phyloP scores from a whole-genome alignment of 495 filamentous ascomycete species.

The Hapsidospora chrysogenum region DNA sequence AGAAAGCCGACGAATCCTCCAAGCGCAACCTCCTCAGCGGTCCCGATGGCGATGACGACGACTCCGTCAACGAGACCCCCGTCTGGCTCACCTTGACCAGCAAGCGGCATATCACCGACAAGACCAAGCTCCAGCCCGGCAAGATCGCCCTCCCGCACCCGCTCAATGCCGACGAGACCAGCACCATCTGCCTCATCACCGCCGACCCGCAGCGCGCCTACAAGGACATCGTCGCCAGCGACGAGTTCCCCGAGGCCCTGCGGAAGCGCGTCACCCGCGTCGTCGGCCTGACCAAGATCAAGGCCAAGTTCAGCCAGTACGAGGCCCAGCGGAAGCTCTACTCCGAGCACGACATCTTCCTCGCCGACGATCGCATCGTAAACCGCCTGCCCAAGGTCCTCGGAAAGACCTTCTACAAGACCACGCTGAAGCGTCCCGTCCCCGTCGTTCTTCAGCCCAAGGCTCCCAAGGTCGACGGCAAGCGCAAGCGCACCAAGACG shows the following conservation, averaged over 20 bases:
- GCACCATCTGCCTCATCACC: slow-evolving; percentile 63
- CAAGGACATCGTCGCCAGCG: slow-evolving; percentile 68
- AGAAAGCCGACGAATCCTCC: slow-evolving; percentile 34
- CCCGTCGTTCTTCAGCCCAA: slow-evolving; percentile 56
- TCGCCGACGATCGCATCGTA: slow-evolving; percentile 71
- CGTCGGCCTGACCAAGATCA: slow-evolving; percentile 68
- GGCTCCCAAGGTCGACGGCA: slow-evolving; percentile 47
- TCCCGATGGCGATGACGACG: slow-evolving; percentile 38
- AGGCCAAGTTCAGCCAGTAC: slow-evolving; percentile 70
- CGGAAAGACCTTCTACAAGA: slow-evolving; percentile 77
- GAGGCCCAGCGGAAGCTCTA: slow-evolving; percentile 75
- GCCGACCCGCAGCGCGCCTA: slow-evolving; percentile 69
- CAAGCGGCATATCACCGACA: slow-evolving; percentile 71
- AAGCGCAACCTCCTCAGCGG: slow-evolving; percentile 55
- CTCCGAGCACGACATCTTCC: slow-evolving; percentile 69
- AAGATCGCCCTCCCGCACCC: slow-evolving; percentile 48
- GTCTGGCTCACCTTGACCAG: slow-evolving; percentile 79
- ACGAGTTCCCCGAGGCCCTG: slow-evolving; percentile 57
- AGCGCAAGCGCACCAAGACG: slow-evolving; percentile 38
- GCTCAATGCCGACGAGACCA: slow-evolving; percentile 37
- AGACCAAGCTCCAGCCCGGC: slow-evolving; percentile 59
- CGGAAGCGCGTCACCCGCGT: slow-evolving; percentile 60
- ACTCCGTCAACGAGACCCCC: slow-evolving; percentile 30
- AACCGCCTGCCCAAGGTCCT: slow-evolving; percentile 58
- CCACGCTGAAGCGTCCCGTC: slow-evolving; percentile 64